Conservation (phyloP, 441 rosid species). For the Hypseocharis bilobata region DNA sequence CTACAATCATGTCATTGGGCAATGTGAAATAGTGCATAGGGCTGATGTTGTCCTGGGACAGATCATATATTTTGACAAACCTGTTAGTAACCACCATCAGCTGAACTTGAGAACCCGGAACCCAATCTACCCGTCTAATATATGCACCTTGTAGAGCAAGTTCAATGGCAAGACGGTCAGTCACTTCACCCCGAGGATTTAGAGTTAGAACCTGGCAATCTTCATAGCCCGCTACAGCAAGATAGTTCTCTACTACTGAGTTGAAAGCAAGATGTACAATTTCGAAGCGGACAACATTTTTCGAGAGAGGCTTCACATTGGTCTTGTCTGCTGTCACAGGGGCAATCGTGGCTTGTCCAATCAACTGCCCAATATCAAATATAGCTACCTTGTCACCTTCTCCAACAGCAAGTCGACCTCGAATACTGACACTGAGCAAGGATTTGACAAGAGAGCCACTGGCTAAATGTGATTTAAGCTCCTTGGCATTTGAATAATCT, state of each 20-base stretch:
- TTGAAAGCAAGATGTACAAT: slow-evolving; percentile 89
- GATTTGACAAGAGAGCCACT: slow-evolving; percentile 95
- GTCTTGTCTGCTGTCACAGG: slow-evolving; percentile 97
- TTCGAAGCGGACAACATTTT: slow-evolving; percentile 95
- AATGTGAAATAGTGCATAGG: slow-evolving; percentile 88
- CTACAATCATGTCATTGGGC: slow-evolving; percentile 77
- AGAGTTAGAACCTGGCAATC: slow-evolving; percentile 94
- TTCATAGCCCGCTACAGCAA: slow-evolving; percentile 98
- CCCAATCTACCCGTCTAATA: slow-evolving; percentile 87
- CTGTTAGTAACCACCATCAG: slow-evolving; percentile 88
- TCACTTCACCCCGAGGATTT: slow-evolving; percentile 96
- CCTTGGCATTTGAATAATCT: slow-evolving; percentile 96
- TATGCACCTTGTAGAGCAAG: slow-evolving; percentile 97
- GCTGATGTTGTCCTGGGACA: slow-evolving; percentile 94
- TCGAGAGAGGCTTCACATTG: slow-evolving; percentile 92
- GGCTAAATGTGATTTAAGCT: slow-evolving; percentile 78
- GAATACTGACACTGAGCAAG: slow-evolving; percentile 83
- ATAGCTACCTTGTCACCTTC: slow-evolving; percentile 99
- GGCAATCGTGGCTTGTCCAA: slow-evolving; percentile 86
- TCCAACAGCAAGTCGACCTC: slow-evolving; percentile 99
- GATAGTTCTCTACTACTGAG: slow-evolving; percentile 80
- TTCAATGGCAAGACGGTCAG: slow-evolving; percentile 95
- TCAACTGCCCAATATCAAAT: slow-evolving; percentile 91
- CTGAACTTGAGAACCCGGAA: slow-evolving; percentile 96
- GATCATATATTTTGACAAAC: slow-evolving; percentile 94